phyloP scores from a whole-genome alignment of 2,329 filamentous ascomycete genomes.

The Microcyclosporella mali region DNA sequence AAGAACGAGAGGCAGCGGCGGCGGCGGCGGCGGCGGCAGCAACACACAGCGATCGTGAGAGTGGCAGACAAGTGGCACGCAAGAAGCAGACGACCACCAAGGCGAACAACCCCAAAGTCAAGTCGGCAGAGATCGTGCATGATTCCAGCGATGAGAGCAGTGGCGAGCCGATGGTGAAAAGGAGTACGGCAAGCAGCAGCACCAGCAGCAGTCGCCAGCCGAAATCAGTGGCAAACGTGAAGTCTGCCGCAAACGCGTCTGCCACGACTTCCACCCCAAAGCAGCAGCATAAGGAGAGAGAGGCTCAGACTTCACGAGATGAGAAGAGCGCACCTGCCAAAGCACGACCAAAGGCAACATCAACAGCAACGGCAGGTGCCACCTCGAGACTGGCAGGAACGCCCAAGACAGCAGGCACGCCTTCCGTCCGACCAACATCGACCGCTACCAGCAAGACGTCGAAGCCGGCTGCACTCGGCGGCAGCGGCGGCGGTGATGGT shows the following conservation, averaged over 20 bases:
- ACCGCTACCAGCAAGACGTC: slow-evolving; percentile 14
- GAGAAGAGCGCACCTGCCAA: slow-evolving; percentile 11
- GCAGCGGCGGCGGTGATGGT: slow-evolving; percentile 8
- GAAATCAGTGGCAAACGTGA: slow-evolving; percentile 14
- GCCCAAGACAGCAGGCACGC: slow-evolving; percentile 4
- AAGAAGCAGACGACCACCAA: slow-evolving; percentile 21
- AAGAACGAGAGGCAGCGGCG: slow-evolving; percentile 31
- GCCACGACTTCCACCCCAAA: slow-evolving; percentile 14
- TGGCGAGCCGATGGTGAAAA: slow-evolving; percentile 31
- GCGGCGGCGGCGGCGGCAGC: slow-evolving; percentile 23
- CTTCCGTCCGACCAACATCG: slow-evolving; percentile 9
- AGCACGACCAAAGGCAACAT: slow-evolving; percentile 14
- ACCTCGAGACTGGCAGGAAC: slow-evolving; percentile 16
- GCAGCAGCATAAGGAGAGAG: slow-evolving; percentile 14
- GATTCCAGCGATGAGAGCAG: slow-evolving; percentile 43
- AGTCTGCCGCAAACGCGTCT: slow-evolving; percentile 11
- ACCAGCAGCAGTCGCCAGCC: no score
- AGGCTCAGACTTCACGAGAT: slow-evolving; percentile 18
- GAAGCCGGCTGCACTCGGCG: slow-evolving; percentile 16
- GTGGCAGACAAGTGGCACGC: slow-evolving; percentile 21
- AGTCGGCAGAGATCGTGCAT: slow-evolving; percentile 49
- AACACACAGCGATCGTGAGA: slow-evolving; percentile 25
- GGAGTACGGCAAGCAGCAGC: slow-evolving; percentile 16
- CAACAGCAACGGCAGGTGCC: background rate
- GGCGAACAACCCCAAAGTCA: slow-evolving; percentile 41